Evolutionary conservation across 495 filamentous ascomycete genomes (phyloP).

Genomic region (Penicillium crystallinum): DNA sequence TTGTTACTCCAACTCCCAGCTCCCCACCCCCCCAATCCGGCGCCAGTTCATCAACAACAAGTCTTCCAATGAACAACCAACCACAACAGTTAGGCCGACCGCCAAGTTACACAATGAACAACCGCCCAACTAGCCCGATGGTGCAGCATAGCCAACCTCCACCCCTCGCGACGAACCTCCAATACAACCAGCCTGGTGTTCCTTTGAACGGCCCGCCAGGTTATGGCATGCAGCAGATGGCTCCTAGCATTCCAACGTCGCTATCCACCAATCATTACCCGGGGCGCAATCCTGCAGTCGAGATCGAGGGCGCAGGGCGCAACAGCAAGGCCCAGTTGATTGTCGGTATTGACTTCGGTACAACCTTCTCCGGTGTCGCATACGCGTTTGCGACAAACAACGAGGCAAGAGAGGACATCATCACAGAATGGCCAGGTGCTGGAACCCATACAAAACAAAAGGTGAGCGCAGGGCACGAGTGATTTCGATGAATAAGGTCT

Average conservation of each 20-base stretch:
- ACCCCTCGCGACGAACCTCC: slow-evolving; percentile 60
- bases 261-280: slow-evolving; percentile 42
- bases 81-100: slow-evolving; percentile 48
- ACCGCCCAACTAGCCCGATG: slow-evolving; percentile 54
- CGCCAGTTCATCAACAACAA: slow-evolving; percentile 46
- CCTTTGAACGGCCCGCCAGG: slow-evolving; percentile 49
- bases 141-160: slow-evolving; percentile 63
- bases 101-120: slow-evolving; percentile 65
- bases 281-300: slow-evolving; percentile 51
- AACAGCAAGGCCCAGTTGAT: slow-evolving; percentile 65
- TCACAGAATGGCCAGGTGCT: slow-evolving; percentile 74
- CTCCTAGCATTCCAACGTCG: slow-evolving; percentile 36
- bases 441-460: slow-evolving; percentile 75
- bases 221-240: slow-evolving; percentile 42
- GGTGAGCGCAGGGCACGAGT: slow-evolving; percentile 32
- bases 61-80: slow-evolving; percentile 49
- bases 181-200: slow-evolving; percentile 50
- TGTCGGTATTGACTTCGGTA: slow-evolving; percentile 71
- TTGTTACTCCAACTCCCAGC: slow-evolving; percentile 32
- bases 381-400: slow-evolving; percentile 76
- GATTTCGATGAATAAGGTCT: not conserved
- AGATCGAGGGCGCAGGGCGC: slow-evolving; percentile 80
- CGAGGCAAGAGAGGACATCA: slow-evolving; percentile 72
- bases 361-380: slow-evolving; percentile 74
- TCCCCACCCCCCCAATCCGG: slow-evolving; percentile 37